Conservation (phyloP, 202 grass and related monocot species). For the Cymbopogon flexuosus region DNA sequence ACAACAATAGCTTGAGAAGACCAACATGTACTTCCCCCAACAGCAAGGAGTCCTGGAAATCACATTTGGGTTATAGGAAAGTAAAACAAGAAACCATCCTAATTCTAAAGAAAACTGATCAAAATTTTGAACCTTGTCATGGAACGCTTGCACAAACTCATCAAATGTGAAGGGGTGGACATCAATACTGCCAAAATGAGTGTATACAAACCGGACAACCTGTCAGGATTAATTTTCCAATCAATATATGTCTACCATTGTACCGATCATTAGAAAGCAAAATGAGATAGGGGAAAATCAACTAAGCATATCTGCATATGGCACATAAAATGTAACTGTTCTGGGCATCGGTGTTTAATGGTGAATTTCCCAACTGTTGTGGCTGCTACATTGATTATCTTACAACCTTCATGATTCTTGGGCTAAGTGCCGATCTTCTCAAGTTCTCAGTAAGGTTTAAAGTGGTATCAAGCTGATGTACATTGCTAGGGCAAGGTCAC, state of each 20-base stretch:
- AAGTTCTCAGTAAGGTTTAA: background rate
- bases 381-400: background rate
- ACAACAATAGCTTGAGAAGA: slow-evolving; percentile 79
- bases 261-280: background rate
- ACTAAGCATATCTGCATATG: background rate
- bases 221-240: slow-evolving; percentile 34
- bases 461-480: background rate
- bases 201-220: slow-evolving; percentile 72
- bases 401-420: background rate
- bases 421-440: background rate
- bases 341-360: background rate
- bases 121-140: slow-evolving; percentile 72
- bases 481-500: background rate
- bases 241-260: slow-evolving; percentile 28
- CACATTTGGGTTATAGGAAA: slow-evolving; percentile 16
- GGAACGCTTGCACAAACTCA: slow-evolving; percentile 88
- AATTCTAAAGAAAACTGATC: background rate
- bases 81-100: slow-evolving; percentile 3
- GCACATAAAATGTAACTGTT: background rate
- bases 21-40: slow-evolving; percentile 76
- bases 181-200: slow-evolving; percentile 61
- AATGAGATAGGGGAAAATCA: background rate
- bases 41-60: slow-evolving; percentile 67
- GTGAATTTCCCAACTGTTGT: background rate
- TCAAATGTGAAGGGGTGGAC: slow-evolving; percentile 73